Conservation (phyloP, 2,329 filamentous ascomycete genomes). For the Neofusicoccum sp. region DNA sequence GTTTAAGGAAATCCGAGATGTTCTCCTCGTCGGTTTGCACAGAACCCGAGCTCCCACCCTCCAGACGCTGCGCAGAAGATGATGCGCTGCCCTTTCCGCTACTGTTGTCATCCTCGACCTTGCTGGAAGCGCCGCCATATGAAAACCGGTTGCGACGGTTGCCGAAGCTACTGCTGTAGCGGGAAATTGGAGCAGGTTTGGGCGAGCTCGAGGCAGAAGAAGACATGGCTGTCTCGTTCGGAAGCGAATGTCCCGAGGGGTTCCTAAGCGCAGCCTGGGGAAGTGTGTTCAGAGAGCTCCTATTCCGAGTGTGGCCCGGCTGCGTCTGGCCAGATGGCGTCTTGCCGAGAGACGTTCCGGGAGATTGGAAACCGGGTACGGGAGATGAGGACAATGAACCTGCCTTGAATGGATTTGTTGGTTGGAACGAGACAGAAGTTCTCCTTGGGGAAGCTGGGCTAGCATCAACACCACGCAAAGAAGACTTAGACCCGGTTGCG, state of each 20-base stretch:
- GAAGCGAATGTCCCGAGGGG: constrained; percentile 53
- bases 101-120: constrained; percentile 74
- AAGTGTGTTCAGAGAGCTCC: constrained; percentile 72
- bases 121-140: constrained; percentile 68
- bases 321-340: constrained; percentile 23
- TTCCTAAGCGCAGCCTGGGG: constrained; percentile 74
- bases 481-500: constrained; percentile 53
- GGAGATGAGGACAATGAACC: constrained; percentile 93
- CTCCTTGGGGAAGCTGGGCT: constrained; percentile 61
- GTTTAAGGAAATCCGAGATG: constrained; percentile 89
- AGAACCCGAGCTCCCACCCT: constrained; percentile 61
- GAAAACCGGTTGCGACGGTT: constrained; percentile 80
- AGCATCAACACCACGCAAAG: constrained; percentile 54
- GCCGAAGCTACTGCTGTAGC: constrained; percentile 93
- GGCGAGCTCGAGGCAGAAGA: constrained; percentile 75
- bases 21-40: constrained; percentile 85
- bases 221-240: constrained; percentile 63
- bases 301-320: constrained; percentile 62
- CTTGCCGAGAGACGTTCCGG: constrained; percentile 51
- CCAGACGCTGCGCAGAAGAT: constrained; percentile 61
- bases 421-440: constrained; percentile 86
- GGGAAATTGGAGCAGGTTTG: constrained; percentile 73
- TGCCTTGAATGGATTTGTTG: constrained; percentile 74
- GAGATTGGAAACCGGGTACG: constrained; percentile 55
- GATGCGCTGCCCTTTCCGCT: constrained; percentile 79